These are phyloP conservation scores for Entoloma clypeatum DNA, from an alignment of 1,284 basidiomycete genomes.

Conservation along the genomic window DNA sequence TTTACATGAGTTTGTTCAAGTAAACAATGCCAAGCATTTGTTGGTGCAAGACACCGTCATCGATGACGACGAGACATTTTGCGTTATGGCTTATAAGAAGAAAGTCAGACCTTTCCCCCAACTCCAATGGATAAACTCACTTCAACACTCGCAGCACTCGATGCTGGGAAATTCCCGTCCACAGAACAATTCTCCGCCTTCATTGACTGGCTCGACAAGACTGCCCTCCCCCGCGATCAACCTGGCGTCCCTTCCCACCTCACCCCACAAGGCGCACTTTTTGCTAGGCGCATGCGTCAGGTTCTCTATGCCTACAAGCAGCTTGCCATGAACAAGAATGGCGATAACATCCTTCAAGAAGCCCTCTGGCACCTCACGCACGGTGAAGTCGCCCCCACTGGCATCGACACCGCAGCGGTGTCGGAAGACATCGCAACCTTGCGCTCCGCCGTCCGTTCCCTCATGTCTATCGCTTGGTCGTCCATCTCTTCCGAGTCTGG, in stretches of 20 bases:
- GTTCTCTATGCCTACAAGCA: conserved; percentile 52
- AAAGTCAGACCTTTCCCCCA: neutral
- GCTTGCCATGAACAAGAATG: conserved; percentile 51
- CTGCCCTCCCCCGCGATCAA: conserved; percentile 43
- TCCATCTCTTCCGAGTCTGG: conserved; percentile 49
- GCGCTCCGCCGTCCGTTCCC: conserved; percentile 43
- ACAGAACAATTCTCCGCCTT: conserved; percentile 48
- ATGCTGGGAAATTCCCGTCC: conserved; percentile 61
- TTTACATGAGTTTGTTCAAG: conserved; percentile 24
- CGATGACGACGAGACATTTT: conserved; percentile 4
- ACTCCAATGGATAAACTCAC: conserved; percentile 53
- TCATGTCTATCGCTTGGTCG: conserved; percentile 49
- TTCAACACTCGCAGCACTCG: conserved; percentile 56
- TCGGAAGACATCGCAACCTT: conserved; percentile 46
- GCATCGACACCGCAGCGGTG: conserved; percentile 41
- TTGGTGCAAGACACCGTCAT: no score
- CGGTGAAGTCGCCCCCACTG: conserved; percentile 37
- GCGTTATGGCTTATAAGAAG: no score
- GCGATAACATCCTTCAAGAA: conserved; percentile 60
- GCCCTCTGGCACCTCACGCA: conserved; percentile 58
- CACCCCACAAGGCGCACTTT: conserved; percentile 45
- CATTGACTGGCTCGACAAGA: conserved; percentile 48
- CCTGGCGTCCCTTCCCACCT: conserved; percentile 36
- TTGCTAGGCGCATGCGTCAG: conserved; percentile 46
- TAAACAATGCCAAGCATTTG: no score